These are phyloP conservation scores for Picea sitchensis DNA, from an alignment of 75 land plant genomes.

Conservation along the genomic window DNA sequence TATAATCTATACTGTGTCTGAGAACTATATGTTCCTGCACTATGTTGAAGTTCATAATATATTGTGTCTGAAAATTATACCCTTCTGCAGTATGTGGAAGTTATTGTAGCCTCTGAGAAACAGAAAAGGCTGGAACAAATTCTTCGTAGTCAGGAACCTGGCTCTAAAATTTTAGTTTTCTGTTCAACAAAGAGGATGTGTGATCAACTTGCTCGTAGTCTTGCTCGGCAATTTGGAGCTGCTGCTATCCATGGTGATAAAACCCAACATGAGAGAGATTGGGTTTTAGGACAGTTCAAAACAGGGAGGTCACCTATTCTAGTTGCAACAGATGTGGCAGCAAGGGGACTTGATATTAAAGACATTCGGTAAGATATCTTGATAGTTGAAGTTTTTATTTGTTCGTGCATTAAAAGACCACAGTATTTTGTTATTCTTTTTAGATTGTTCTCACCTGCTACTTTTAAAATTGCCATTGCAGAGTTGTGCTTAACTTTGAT, in stretches of 20 bases:
- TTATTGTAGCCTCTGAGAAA: constrained; percentile 59
- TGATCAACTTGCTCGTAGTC: constrained; percentile 82
- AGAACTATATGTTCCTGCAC: neutral
- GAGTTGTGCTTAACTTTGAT: constrained; percentile 95
- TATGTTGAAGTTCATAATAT: neutral
- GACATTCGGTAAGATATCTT: constrained; percentile 75
- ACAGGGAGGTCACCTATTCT: constrained; percentile 75
- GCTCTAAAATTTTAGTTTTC: constrained; percentile 87
- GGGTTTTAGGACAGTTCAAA: constrained; percentile 78
- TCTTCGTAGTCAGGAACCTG: constrained; percentile 80
- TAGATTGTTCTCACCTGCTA: neutral
- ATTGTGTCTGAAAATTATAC: neutral
- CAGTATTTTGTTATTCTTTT: neutral
- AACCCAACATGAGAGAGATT: constrained; percentile 86
- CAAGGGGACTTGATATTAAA: constrained; percentile 95
- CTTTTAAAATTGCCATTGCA: constrained; percentile 17
- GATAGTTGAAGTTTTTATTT: neutral
- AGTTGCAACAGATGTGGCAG: constrained; percentile 99
- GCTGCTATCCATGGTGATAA: constrained; percentile 98
- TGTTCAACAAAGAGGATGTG: constrained; percentile 93
- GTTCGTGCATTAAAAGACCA: neutral
- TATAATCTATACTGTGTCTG: neutral
- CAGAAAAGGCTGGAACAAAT: constrained; percentile 77
- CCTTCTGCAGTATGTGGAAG: constrained; percentile 79
- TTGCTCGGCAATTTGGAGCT: constrained; percentile 85